Conservation (phyloP, 495 filamentous ascomycete species). For the Aspergillus coremiiformis region DNA sequence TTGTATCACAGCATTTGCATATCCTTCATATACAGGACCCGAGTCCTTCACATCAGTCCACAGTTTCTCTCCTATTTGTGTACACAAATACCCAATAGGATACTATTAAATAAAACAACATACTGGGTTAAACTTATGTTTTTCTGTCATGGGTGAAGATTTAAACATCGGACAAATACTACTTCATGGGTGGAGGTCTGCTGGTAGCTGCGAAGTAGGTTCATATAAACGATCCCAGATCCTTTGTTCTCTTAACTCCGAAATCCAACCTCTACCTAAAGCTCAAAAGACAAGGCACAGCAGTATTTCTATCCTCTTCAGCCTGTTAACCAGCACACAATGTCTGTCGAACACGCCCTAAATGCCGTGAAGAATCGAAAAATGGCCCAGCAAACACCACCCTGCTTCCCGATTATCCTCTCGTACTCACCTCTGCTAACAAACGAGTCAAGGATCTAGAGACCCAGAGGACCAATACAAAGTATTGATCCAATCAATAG, state of each 20-base stretch:
- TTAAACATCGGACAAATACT: not conserved
- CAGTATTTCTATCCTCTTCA: too few relatives aligned
- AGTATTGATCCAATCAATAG: not conserved
- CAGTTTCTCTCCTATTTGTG: not conserved
- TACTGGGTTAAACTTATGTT: not conserved
- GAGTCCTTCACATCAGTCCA: not conserved
- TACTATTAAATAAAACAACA: not conserved
- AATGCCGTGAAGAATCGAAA: not conserved
- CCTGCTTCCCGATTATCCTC: not conserved
- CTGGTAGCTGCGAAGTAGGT: too few relatives aligned
- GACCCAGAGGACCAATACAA: not conserved
- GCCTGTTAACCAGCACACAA: too few relatives aligned
- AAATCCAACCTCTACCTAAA: too few relatives aligned
- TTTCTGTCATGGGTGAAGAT: not conserved
- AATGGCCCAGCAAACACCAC: not conserved
- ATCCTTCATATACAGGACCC: not conserved
- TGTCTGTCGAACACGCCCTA: not conserved
- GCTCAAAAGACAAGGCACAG: too few relatives aligned
- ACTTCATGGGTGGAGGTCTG: not conserved
- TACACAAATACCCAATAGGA: conserved; percentile 5
- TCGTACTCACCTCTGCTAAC: not conserved
- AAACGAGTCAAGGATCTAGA: not conserved
- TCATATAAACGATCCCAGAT: too few relatives aligned
- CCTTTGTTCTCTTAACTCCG: too few relatives aligned
- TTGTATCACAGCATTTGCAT: conserved; percentile 3